phyloP scores from a whole-genome alignment of 768 basidiomycete genomes.

The Amanita subjunquillea region DNA sequence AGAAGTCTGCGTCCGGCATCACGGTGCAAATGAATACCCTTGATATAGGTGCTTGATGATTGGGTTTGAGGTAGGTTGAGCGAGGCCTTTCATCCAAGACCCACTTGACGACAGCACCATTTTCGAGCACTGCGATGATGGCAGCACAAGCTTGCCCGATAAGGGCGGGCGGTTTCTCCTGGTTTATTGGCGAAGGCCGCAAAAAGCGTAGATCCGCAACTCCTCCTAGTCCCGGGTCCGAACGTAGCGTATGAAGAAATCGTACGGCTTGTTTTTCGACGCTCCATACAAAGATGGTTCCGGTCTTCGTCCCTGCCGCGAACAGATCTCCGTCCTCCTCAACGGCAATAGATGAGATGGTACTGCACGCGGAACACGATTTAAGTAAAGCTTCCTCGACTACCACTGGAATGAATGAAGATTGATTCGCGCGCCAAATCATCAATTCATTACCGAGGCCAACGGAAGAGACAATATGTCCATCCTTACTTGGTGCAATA shows the following conservation, averaged over 20 bases:
- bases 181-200: constrained; percentile 6
- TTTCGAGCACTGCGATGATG: constrained; percentile 47
- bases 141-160: constrained; percentile 11
- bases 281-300: constrained; percentile 56
- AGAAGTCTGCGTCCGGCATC: constrained; percentile 30
- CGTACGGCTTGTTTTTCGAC: constrained; percentile 29
- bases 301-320: constrained; percentile 64
- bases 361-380: constrained; percentile 35
- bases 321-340: constrained; percentile 50
- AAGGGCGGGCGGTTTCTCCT: constrained; percentile 15
- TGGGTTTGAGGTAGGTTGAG: constrained; percentile 31
- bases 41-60: constrained; percentile 30
- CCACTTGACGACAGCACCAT: constrained; percentile 51
- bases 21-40: constrained; percentile 41
- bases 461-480: constrained; percentile 56
- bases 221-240: constrained; percentile 32
- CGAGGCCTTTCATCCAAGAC: constrained; percentile 22
- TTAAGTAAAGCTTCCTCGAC: constrained; percentile 40
- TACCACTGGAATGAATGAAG: constrained; percentile 36
- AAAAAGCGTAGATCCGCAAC: constrained; percentile 47
- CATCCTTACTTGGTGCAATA: constrained; percentile 59
- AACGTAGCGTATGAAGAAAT: constrained; percentile 29
- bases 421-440: constrained; percentile 47
- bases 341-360: constrained; percentile 52
- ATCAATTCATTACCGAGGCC: constrained; percentile 72